Percentiles rank a stretch among this genome's conserved stretches.
Conservation (phyloP, 1,284 basidiomycete species). For the Moesziomyces globuligerus region DNA sequence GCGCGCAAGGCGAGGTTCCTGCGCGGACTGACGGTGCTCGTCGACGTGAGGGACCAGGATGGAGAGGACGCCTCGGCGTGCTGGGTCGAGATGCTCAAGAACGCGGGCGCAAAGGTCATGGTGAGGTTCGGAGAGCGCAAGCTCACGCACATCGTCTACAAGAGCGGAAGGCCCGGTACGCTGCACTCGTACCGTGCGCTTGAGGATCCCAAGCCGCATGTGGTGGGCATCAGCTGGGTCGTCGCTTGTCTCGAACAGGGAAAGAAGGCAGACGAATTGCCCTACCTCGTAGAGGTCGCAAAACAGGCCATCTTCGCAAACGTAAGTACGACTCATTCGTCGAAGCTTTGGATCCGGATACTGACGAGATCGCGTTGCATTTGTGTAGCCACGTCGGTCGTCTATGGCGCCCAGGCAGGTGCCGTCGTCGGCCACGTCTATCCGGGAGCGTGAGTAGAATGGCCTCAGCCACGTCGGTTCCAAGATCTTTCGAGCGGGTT, state of each 20-base stretch:
- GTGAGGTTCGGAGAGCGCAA: conserved; percentile 40
- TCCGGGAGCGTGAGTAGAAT: conserved; percentile 52
- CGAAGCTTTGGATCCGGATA: too few species aligned
- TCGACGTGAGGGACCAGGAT: conserved; percentile 58
- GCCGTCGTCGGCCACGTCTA: conserved; percentile 30
- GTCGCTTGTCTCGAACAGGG: conserved; percentile 51
- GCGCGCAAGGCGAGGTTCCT: conserved; percentile 34
- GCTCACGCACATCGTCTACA: conserved; percentile 61
- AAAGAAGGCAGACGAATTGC: conserved; percentile 48
- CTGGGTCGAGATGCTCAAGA: conserved; percentile 56
- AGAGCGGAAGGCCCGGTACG: conserved; percentile 55
- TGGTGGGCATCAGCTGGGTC: conserved; percentile 60
- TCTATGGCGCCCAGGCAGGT: conserved; percentile 47
- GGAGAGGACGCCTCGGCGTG: conserved; percentile 54
- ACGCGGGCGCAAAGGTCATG: conserved; percentile 55
- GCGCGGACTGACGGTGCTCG: conserved; percentile 53
- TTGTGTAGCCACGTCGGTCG: conserved; percentile 42
- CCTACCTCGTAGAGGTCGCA: conserved; percentile 59
- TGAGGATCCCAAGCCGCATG: conserved; percentile 46
- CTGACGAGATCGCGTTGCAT: too few species aligned
- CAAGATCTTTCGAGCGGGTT: neutral
- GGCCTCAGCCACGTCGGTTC: neutral
- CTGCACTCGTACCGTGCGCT: conserved; percentile 48
- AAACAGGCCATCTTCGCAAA: conserved; percentile 59
- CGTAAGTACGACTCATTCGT: conserved; percentile 24